These are phyloP conservation scores for Zygosaccharomyces gambellarensis DNA, from an alignment of 805 yeast species.

Conservation along the genomic window DNA sequence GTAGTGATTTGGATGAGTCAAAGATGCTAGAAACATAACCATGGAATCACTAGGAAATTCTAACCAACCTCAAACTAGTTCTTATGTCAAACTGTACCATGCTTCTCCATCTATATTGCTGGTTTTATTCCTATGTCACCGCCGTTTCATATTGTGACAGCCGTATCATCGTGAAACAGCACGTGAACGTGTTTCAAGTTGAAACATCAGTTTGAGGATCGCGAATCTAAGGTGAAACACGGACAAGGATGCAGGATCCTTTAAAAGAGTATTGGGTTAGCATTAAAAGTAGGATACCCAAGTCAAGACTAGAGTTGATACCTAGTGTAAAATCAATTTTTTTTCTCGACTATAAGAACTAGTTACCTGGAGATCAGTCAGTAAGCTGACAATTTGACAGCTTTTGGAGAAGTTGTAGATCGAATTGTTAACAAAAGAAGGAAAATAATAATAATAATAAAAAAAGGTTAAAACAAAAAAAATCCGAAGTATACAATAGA, in stretches of 20 bases:
- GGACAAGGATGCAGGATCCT: constrained; percentile 7
- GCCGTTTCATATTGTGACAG: constrained; percentile 2
- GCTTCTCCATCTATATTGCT: too few species aligned
- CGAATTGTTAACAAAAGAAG: neutral
- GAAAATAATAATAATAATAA: neutral
- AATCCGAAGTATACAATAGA: too few species aligned
- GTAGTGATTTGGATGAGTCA: too few species aligned
- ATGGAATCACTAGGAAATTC: too few species aligned
- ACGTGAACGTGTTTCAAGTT: constrained; percentile 3
- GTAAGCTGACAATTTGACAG: neutral
- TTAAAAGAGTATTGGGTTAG: constrained; percentile 12
- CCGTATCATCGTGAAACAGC: neutral
- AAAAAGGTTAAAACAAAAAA: neutral
- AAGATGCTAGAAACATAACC: too few species aligned
- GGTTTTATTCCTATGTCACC: neutral
- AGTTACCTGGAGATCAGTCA: neutral
- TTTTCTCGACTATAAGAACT: neutral
- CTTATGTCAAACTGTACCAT: too few species aligned
- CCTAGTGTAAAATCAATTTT: neutral
- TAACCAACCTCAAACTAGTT: too few species aligned
- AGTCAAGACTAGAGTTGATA: neutral
- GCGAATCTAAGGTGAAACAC: constrained; percentile 4
- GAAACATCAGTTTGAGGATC: constrained; percentile 4
- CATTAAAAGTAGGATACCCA: neutral
- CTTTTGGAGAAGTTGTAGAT: neutral